Percentiles rank a stretch among this genome's conserved stretches.
phyloP scores from a whole-genome alignment of 495 filamentous ascomycete species.

The Xylaria bambusicola region DNA sequence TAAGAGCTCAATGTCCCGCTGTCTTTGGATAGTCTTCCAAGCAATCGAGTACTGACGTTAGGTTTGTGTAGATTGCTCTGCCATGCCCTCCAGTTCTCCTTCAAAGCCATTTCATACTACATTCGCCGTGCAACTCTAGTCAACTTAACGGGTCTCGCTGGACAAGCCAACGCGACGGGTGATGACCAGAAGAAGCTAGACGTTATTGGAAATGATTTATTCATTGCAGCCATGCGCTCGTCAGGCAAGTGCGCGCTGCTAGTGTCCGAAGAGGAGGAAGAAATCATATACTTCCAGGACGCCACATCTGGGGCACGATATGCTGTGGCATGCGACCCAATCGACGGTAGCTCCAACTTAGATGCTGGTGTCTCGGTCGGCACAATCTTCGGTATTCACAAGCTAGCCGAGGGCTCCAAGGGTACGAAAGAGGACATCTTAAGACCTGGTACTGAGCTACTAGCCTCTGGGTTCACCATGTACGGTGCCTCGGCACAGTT shows the following conservation, averaged over 20 bases:
- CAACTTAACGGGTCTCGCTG: conserved; percentile 92
- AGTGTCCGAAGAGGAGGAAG: conserved; percentile 95
- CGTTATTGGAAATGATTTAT: conserved; percentile 97
- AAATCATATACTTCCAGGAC: conserved; percentile 86
- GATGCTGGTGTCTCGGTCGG: conserved; percentile 98
- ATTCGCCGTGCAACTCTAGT: conserved; percentile 97
- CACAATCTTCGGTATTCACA: conserved; percentile 96
- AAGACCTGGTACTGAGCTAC: conserved; percentile 83
- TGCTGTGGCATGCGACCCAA: conserved; percentile 95
- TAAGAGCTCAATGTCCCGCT: conserved; percentile 45
- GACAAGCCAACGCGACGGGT: conserved; percentile 91
- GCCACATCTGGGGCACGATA: conserved; percentile 78
- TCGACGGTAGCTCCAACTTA: conserved; percentile 95
- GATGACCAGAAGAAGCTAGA: conserved; percentile 99
- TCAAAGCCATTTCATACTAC: conserved; percentile 99
- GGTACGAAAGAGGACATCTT: conserved; percentile 81
- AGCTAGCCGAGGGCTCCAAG: conserved; percentile 69
- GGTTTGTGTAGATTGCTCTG: conserved; percentile 70
- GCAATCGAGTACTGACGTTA: conserved; percentile 2
- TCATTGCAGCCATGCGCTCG: conserved; percentile 89
- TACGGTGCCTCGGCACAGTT: conserved; percentile 96
- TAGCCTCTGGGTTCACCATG: conserved; percentile 98
- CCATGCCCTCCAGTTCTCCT: conserved; percentile 97
- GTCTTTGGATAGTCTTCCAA: not conserved
- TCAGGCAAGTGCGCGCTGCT: conserved; percentile 86